These are phyloP conservation scores for Afroboletus lepidellus DNA, from an alignment of 1,284 basidiomycete species.

Conservation along the genomic window DNA sequence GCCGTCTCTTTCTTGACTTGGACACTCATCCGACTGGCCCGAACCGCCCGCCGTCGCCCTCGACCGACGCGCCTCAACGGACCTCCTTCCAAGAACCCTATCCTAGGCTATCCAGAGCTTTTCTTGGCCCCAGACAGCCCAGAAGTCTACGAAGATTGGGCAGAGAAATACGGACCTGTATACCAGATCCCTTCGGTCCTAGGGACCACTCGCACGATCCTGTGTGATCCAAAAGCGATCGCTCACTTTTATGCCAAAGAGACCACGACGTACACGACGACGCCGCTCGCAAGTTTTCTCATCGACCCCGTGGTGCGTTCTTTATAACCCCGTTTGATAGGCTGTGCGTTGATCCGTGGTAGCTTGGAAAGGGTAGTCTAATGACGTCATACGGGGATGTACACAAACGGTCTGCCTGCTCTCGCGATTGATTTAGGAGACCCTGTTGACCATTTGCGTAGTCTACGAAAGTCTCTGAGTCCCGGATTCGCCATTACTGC, in stretches of 20 bases:
- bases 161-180: constrained; percentile 47
- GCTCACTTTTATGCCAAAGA: constrained; percentile 51
- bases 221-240: constrained; percentile 42
- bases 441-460: constrained; percentile 16
- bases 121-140: constrained; percentile 31
- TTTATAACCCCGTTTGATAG: too few species aligned
- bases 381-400: neutral
- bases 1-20: constrained; percentile 20
- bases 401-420: neutral
- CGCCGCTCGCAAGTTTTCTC: constrained; percentile 38
- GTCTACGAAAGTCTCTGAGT: constrained; percentile 44
- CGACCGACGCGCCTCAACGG: constrained; percentile 34
- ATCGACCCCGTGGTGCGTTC: constrained; percentile 46
- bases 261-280: constrained; percentile 47
- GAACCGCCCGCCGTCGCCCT: constrained; percentile 6
- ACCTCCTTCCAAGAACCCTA: constrained; percentile 33
- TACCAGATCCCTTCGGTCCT: constrained; percentile 45
- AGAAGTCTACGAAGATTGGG: constrained; percentile 42
- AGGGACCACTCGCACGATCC: constrained; percentile 42
- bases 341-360: neutral
- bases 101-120: constrained; percentile 39
- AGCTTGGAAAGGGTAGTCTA: neutral
- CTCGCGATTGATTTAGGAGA: neutral
- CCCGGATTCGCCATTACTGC: neutral
- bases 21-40: constrained; percentile 15